Conservation (phyloP, 306 rosid genomes). For the Ceratonia siliqua region DNA sequence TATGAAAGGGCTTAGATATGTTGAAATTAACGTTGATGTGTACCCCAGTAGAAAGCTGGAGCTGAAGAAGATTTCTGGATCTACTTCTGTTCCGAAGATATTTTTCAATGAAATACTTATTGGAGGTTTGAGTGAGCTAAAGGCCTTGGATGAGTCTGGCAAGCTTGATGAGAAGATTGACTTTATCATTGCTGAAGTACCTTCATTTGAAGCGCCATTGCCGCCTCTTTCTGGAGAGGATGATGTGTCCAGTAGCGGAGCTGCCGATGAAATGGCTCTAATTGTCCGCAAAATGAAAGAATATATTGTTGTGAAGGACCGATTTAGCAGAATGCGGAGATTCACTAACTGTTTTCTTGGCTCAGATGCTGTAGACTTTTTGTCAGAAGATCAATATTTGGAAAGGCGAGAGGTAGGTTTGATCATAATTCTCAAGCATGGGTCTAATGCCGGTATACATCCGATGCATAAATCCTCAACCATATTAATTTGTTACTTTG, state of each 20-base stretch:
- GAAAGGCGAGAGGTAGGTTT: slow-evolving; percentile 82
- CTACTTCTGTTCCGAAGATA: slow-evolving; percentile 76
- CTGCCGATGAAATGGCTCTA: slow-evolving; percentile 73
- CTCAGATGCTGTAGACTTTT: slow-evolving; percentile 84
- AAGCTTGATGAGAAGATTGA: slow-evolving; percentile 80
- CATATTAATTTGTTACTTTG: not conserved
- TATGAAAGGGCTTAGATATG: slow-evolving; percentile 63
- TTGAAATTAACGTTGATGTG: slow-evolving; percentile 79
- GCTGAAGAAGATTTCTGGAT: slow-evolving; percentile 73
- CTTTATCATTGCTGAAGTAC: slow-evolving; percentile 64
- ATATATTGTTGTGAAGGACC: slow-evolving; percentile 67
- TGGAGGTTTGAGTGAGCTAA: slow-evolving; percentile 80
- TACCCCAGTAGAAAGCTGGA: slow-evolving; percentile 78
- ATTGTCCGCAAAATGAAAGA: slow-evolving; percentile 82
- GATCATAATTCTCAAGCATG: slow-evolving; percentile 23
- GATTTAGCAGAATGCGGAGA: slow-evolving; percentile 78
- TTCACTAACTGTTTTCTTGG: slow-evolving; percentile 73
- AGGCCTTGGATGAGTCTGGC: slow-evolving; percentile 63
- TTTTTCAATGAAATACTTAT: slow-evolving; percentile 77
- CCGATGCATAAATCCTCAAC: not conserved
- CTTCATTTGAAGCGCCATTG: slow-evolving; percentile 65
- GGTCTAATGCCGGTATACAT: slow-evolving; percentile 1
- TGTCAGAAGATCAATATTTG: slow-evolving; percentile 92
- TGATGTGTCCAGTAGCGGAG: slow-evolving; percentile 63
- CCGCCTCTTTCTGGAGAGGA: slow-evolving; percentile 95